These are phyloP conservation scores for Coemansia sp. DNA, from an alignment of 192 early-diverging fungal species.

Conservation along the genomic window DNA sequence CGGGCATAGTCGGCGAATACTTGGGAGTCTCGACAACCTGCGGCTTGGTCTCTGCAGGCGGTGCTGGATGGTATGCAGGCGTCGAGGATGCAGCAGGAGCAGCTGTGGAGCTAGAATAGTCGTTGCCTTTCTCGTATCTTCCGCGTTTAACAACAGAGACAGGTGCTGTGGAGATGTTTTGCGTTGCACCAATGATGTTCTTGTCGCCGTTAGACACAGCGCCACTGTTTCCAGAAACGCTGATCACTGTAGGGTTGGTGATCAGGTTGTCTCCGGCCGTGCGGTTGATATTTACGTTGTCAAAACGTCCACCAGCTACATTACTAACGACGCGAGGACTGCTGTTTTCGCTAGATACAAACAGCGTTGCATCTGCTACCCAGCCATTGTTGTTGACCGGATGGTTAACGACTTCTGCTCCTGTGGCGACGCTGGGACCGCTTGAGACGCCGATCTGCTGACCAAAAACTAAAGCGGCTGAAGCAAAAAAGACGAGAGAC, in stretches of 20 bases:
- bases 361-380: constrained; percentile 24
- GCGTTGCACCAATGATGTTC: constrained; percentile 22
- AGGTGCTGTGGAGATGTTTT: constrained; percentile 14
- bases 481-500: constrained; percentile 14
- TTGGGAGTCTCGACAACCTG: constrained; percentile 2
- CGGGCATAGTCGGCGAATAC: constrained; percentile 3
- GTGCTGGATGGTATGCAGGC: constrained; percentile 14
- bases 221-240: constrained; percentile 28
- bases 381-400: constrained; percentile 41
- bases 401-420: constrained; percentile 27
- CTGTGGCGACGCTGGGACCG: constrained; percentile 17
- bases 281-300: constrained; percentile 22
- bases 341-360: constrained; percentile 7
- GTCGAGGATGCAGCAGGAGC: not conserved
- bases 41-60: constrained; percentile 13
- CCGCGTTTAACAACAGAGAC: constrained; percentile 7
- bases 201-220: constrained; percentile 34
- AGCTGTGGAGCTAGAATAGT: constrained; percentile 11
- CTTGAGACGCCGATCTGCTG: constrained; percentile 31
- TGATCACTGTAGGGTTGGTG: constrained; percentile 25
- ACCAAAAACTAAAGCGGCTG: constrained; percentile 13
- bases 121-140: not conserved
- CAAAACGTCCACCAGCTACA: constrained; percentile 19
- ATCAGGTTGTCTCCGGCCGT: constrained; percentile 23
- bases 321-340: constrained; percentile 24